Evolutionary conservation across 495 filamentous ascomycete species (phyloP).

Genomic region (Talaromyces thailandensis): DNA sequence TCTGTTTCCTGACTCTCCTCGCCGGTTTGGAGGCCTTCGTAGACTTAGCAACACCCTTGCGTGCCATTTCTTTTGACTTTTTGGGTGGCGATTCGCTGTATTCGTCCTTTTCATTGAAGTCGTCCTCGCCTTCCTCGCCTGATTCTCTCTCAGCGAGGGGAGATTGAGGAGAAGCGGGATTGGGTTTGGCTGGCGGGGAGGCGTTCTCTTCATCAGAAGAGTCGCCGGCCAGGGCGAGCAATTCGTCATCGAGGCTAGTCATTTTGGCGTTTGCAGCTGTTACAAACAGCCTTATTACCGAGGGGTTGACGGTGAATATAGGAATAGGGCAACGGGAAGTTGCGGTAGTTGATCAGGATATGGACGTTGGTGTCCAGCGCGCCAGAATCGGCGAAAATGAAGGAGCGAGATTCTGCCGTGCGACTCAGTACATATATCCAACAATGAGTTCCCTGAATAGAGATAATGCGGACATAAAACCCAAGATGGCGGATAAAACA

Average conservation of each 20-base stretch:
- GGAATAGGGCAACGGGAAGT: background rate
- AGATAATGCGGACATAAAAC: background rate
- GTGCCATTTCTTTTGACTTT: constrained; percentile 26
- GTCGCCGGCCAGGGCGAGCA: constrained; percentile 75
- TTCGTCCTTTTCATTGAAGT: background rate
- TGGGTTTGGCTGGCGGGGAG: constrained; percentile 27
- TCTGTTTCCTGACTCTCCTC: constrained; percentile 26
- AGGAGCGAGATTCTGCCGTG: background rate
- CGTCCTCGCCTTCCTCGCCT: background rate
- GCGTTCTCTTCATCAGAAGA: constrained; percentile 44
- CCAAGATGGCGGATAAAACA: background rate
- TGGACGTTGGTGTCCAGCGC: background rate
- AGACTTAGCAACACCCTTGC: constrained; percentile 39
- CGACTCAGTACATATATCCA: background rate
- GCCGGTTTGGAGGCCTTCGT: constrained; percentile 29
- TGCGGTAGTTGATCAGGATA: background rate
- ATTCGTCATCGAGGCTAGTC: constrained; percentile 73
- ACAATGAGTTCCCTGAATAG: background rate
- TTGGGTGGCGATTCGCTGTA: constrained; percentile 16
- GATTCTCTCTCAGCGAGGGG: background rate
- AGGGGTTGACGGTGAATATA: background rate
- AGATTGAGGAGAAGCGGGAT: constrained; percentile 19
- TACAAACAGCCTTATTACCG: background rate
- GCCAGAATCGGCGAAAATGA: background rate
- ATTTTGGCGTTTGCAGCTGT: constrained; percentile 17